These are phyloP conservation scores for Cladophialophora chaetospira DNA, from an alignment of 2,329 filamentous ascomycete species.

Conservation along the genomic window DNA sequence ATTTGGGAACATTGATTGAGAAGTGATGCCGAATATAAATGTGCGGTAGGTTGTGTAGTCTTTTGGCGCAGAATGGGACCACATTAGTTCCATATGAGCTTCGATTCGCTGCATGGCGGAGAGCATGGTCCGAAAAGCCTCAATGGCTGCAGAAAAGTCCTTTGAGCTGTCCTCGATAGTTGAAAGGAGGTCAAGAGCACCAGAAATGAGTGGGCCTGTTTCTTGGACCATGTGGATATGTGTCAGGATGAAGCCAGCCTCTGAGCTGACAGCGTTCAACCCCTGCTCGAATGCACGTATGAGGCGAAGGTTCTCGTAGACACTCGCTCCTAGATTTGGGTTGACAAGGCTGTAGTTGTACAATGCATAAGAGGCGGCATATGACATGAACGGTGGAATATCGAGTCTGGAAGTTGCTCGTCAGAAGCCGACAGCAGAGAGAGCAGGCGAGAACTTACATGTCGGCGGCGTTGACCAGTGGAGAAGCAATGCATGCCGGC, in stretches of 20 bases:
- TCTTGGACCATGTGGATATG: constrained; percentile 95
- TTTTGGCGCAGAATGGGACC: constrained; percentile 79
- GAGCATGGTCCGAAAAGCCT: constrained; percentile 64
- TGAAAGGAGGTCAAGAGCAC: constrained; percentile 68
- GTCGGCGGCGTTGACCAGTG: constrained; percentile 80
- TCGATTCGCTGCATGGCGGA: constrained; percentile 70
- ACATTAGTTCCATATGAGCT: constrained; percentile 86
- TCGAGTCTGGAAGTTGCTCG: constrained; percentile 53
- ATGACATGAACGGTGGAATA: constrained; percentile 93
- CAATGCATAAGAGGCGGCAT: constrained; percentile 63
- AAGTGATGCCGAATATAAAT: constrained; percentile 95
- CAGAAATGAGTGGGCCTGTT: constrained; percentile 74
- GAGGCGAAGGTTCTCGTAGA: constrained; percentile 69
- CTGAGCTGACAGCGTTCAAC: constrained; percentile 80
- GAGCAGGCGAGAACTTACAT: constrained; percentile 63
- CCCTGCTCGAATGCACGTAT: constrained; percentile 91
- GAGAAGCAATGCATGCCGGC: constrained; percentile 73
- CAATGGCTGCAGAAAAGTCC: constrained; percentile 26
- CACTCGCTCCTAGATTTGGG: constrained; percentile 40
- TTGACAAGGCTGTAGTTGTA: constrained; percentile 66
- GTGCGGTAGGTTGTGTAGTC: constrained; percentile 90
- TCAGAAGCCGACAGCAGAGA: constrained; percentile 4
- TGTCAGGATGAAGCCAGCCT: constrained; percentile 93
- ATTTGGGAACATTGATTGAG: constrained; percentile 89
- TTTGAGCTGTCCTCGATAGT: constrained; percentile 43